Conservation (phyloP, 345 rosid genomes). For the Brassica napus region DNA sequence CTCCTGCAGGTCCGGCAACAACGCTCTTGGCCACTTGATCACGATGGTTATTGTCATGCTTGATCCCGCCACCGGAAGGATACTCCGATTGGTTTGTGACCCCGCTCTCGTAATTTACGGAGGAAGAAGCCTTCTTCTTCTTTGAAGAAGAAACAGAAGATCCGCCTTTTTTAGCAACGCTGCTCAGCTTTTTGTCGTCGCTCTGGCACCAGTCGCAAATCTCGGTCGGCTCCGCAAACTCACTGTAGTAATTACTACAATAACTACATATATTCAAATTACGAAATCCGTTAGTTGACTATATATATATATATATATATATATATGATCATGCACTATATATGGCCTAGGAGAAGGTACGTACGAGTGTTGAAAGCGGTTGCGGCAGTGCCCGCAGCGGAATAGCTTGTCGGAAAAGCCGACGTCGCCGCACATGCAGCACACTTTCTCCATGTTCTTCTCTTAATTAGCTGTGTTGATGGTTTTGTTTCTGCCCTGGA, state of each 20-base stretch:
- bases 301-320: not conserved
- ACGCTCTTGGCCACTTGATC: slow-evolving; percentile 39
- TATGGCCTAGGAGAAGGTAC: not conserved
- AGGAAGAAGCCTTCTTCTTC: slow-evolving; percentile 39
- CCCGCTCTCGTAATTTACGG: slow-evolving; percentile 34
- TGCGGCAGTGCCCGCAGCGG: slow-evolving; percentile 31
- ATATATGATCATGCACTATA: not conserved
- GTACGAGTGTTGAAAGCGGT: slow-evolving; percentile 39
- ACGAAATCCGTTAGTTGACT: not conserved
- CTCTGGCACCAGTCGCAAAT: slow-evolving; percentile 87
- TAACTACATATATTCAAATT: slow-evolving; percentile 44
- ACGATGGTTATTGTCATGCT: slow-evolving; percentile 51
- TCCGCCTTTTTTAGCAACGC: slow-evolving; percentile 38
- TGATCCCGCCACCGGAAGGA: slow-evolving; percentile 51
- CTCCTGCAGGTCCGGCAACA: slow-evolving; percentile 46
- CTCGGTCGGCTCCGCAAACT: slow-evolving; percentile 54
- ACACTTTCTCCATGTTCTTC: slow-evolving; percentile 29
- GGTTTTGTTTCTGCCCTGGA: not conserved
- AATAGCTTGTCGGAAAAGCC: slow-evolving; percentile 40
- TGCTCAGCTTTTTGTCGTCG: slow-evolving; percentile 48
- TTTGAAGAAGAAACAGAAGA: slow-evolving; percentile 35
- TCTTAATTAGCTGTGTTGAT: not conserved
- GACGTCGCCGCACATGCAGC: slow-evolving; percentile 42
- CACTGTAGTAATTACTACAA: slow-evolving; percentile 83
- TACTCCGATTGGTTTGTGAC: slow-evolving; percentile 53